Percentiles rank a stretch among this genome's conserved stretches.
Conservation (phyloP, 2,329 filamentous ascomycete species). For the Ophiocordyceps camponoti-saundersi region DNA sequence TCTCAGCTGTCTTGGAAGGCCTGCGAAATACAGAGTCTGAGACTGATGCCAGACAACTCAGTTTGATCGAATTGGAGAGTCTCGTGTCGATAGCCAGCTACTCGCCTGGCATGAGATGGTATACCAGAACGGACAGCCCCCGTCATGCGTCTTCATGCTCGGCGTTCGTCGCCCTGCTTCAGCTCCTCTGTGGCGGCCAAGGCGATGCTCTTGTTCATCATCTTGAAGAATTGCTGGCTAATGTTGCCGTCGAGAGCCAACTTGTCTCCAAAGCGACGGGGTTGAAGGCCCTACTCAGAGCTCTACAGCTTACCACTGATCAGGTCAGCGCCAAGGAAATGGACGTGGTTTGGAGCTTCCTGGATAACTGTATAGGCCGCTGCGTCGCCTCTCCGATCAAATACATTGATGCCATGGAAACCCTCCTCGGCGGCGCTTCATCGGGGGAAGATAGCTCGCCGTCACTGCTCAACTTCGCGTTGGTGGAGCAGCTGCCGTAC, state of each 20-base stretch:
- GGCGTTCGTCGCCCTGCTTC: constrained; percentile 56
- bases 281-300: constrained; percentile 28
- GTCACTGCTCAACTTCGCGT: constrained; percentile 50
- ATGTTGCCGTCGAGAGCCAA: constrained; percentile 47
- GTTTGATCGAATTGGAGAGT: constrained; percentile 62
- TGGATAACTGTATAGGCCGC: constrained; percentile 70
- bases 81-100: constrained; percentile 64
- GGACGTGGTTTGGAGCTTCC: constrained; percentile 43
- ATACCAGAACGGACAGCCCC: constrained; percentile 53
- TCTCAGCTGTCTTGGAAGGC: constrained; percentile 50
- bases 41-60: constrained; percentile 32
- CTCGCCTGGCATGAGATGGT: constrained; percentile 82
- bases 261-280: constrained; percentile 38
- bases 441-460: constrained; percentile 6
- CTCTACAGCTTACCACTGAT: constrained; percentile 9
- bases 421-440: constrained; percentile 12
- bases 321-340: constrained; percentile 10
- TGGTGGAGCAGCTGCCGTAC: constrained; percentile 68
- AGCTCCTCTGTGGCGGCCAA: constrained; percentile 17
- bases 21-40: constrained; percentile 38
- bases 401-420: constrained; percentile 56
- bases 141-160: constrained; percentile 27
- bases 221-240: constrained; percentile 37
- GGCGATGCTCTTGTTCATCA: constrained; percentile 19
- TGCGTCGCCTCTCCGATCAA: constrained; percentile 64